Evolutionary conservation across 257 asterid genomes (phyloP).

Genomic region (Solanum ossicruentum): DNA sequence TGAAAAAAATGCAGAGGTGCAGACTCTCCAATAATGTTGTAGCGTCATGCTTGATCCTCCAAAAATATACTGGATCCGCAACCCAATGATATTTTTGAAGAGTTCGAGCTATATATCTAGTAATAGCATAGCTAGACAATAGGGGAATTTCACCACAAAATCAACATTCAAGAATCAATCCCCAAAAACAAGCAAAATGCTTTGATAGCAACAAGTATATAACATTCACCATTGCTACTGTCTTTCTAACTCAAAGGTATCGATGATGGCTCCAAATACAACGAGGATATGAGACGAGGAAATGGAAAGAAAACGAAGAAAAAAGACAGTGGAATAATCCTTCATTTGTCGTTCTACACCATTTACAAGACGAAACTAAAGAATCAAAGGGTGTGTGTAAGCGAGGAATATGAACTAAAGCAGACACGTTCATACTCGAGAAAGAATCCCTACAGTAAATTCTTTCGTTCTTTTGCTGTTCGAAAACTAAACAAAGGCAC

Average conservation of each 20-base stretch:
- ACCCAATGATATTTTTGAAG: neutral
- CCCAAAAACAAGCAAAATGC: neutral
- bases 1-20: neutral
- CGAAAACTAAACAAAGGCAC: slow-evolving; percentile 16
- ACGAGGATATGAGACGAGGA: neutral
- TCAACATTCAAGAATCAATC: neutral
- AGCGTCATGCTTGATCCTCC: neutral
- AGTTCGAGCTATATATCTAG: neutral
- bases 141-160: neutral
- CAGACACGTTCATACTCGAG: slow-evolving; percentile 8
- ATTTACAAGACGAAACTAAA: slow-evolving; percentile 15
- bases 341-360: slow-evolving; percentile 16
- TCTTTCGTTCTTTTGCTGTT: slow-evolving; percentile 6
- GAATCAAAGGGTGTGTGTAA: neutral
- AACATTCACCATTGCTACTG: neutral
- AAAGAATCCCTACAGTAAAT: slow-evolving; percentile 18
- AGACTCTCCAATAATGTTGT: neutral
- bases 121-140: neutral
- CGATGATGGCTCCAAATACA: neutral
- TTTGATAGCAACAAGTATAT: neutral
- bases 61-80: neutral
- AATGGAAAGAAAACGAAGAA: neutral
- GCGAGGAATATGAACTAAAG: slow-evolving; percentile 2
- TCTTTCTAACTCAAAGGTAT: neutral
- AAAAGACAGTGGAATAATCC: neutral